Evolutionary conservation across 176 grass and related monocot species (phyloP), one percentile per base, ranked within the genome.

Genomic region (Musa troglodytarum): DNA sequence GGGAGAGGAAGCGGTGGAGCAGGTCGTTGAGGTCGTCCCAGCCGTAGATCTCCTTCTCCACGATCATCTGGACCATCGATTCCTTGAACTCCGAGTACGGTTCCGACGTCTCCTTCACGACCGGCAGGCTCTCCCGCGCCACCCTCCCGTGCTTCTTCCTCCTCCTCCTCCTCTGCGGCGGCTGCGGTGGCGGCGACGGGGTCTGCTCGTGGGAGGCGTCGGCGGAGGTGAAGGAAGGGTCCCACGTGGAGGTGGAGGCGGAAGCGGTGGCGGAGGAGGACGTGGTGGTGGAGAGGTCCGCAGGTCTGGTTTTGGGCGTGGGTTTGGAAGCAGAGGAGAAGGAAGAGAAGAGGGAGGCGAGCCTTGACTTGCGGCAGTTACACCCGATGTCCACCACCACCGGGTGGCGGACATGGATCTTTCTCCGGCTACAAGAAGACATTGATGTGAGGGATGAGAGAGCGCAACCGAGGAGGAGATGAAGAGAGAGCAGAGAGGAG

Each of bases 11-110:
- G 24, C 52, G 64, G 52, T 68, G 52, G 51, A 78, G 65, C 52
- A 78, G 65, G 52, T 78, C 76, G 76, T 78, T 69, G 76, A 78
- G 76, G 24, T 78, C 76, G 25, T 78, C 76, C 76, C 76, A 78
- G 0, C 61, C 76, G 52, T 78, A 78, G 12, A 78, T 78, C 25
- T 78, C 76, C 63, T 78, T 78, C 52, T 78, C 76, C 52, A 78
- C 76, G 9, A 78, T 68, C 76, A 78, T 78, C 63, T 78, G 76
- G 24, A 78, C 64, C 76, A 78, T 78, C 64, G 76, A 78, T 15
- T 78, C 65, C 63, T 64, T 65, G 64, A 78, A 78, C 50, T 67
- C 76, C 24, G 23, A 51, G 52, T 78, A 78, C 50, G 76, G 76
- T 51, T 78, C 76, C 23, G 65, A 53, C 65, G 76, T 67, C 52